A percentile compares a stretch with the other conserved stretches of the same genome.
Evolutionary conservation across 805 yeast species (phyloP).

Genomic region (Saturnispora saitoi): DNA sequence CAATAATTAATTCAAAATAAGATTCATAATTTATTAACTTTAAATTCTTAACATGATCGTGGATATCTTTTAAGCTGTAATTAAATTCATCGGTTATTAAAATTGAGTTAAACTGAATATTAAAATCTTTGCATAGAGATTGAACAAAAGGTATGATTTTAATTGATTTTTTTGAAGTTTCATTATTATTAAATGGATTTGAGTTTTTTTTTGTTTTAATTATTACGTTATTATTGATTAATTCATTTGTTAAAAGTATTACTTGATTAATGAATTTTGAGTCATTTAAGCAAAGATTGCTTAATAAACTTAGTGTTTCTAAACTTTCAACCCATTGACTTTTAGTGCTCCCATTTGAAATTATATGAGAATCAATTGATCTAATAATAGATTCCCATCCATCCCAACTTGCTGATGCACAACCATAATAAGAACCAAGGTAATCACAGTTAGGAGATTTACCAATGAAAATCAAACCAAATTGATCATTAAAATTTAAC

Average conservation of each 20-base stretch:
- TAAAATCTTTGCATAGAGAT: constrained; percentile 14
- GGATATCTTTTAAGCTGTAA: constrained; percentile 16
- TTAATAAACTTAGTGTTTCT: constrained; percentile 16
- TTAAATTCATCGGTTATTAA: constrained; percentile 20
- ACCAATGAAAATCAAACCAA: constrained; percentile 26
- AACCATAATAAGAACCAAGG: constrained; percentile 28
- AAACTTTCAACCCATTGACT: constrained; percentile 21
- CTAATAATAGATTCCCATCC: constrained; percentile 23
- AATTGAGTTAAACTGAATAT: constrained; percentile 19
- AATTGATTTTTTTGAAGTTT: background rate
- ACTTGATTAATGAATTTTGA: constrained; percentile 15
- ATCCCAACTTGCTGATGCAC: constrained; percentile 21
- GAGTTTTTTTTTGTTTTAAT: background rate
- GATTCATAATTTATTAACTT: background rate
- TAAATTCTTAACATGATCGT: constrained; percentile 15
- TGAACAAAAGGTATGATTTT: constrained; percentile 11
- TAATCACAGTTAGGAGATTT: constrained; percentile 8
- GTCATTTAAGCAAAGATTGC: constrained; percentile 15
- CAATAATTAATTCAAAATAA: constrained; percentile 6
- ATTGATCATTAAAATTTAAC: constrained; percentile 18
- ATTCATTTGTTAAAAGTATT: constrained; percentile 18
- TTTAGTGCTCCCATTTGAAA: constrained; percentile 1
- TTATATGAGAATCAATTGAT: constrained; percentile 15
- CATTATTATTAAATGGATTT: background rate
- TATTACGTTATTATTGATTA: background rate